Evolutionary conservation across 176 grass and related monocot genomes (phyloP).

Genomic region (Stipa capillata): DNA sequence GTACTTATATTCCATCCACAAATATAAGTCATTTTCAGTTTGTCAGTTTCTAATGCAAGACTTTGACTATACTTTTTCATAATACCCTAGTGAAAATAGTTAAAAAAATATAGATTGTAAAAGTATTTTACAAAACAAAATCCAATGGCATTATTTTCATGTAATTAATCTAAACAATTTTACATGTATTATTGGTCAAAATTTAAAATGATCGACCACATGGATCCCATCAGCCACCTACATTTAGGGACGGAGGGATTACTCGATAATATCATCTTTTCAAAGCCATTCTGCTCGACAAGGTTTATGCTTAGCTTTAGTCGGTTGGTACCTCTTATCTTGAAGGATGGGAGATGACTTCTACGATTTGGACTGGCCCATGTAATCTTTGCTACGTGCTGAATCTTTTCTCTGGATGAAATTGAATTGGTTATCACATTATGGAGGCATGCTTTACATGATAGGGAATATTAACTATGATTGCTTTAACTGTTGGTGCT

Average conservation of each 20-base stretch:
- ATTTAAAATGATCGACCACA: no score
- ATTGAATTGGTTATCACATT: slow-evolving; percentile 4
- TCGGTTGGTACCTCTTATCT: slow-evolving; percentile 6
- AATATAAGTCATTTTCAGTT: not conserved
- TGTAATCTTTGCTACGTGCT: slow-evolving; percentile 24
- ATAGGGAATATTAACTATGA: no score
- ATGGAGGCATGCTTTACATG: not conserved
- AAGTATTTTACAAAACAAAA: no score
- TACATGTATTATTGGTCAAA: no score
- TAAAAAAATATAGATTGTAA: no score
- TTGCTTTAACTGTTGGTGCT: no score
- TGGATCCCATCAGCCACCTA: not conserved
- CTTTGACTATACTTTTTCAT: no score
- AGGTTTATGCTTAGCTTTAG: slow-evolving; percentile 4
- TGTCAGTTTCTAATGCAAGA: not conserved
- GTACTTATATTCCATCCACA: not conserved
- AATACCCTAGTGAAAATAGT: no score
- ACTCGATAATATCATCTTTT: slow-evolving; percentile 9
- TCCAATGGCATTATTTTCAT: no score
- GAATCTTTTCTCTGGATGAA: slow-evolving; percentile 5
- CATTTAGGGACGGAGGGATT: not conserved
- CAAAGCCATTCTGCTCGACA: not conserved
- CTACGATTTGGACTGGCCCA: slow-evolving; percentile 28
- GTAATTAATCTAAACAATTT: no score
- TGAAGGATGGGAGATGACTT: slow-evolving; percentile 23